Percentiles rank a stretch among this genome's conserved stretches.
These are phyloP conservation scores for Dothidotthia symphoricarpi DNA, from an alignment of 2,329 filamentous ascomycete genomes.

Conservation along the genomic window DNA sequence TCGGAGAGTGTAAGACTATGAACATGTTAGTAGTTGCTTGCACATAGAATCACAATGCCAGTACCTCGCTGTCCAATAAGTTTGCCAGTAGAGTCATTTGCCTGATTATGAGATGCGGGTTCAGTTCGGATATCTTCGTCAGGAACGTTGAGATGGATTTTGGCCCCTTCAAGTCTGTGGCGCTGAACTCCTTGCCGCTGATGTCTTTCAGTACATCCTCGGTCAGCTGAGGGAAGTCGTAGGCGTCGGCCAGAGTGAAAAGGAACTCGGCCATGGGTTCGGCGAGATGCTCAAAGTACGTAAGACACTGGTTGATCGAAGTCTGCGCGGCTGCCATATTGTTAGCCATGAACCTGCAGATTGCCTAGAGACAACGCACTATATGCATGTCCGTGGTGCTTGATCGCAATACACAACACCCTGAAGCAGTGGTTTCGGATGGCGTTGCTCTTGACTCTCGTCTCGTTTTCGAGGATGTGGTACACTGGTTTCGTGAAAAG, in stretches of 20 bases:
- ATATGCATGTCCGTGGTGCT: conserved; percentile 96
- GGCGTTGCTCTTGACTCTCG: conserved; percentile 80
- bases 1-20: conserved; percentile 81
- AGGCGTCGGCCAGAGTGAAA: conserved; percentile 93
- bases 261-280: conserved; percentile 99
- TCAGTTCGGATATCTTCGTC: conserved; percentile 86
- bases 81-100: conserved; percentile 96
- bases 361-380: conserved; percentile 56
- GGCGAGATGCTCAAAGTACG: conserved; percentile 97
- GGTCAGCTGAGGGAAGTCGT: conserved; percentile 92
- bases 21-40: conserved; percentile 2
- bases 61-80: conserved; percentile 87
- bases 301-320: conserved; percentile 94
- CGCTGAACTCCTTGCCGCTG: conserved; percentile 97
- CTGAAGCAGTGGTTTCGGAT: conserved; percentile 98
- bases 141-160: conserved; percentile 96
- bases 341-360: conserved; percentile 9
- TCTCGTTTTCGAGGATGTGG: conserved; percentile 89
- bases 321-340: conserved; percentile 76
- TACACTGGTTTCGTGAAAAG: conserved; percentile 92
- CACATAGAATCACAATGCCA: background rate
- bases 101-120: conserved; percentile 89
- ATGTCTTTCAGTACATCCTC: conserved; percentile 93
- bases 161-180: conserved; percentile 89
- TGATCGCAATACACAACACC: conserved; percentile 91